A percentile compares a stretch with the other conserved stretches of the same genome.
phyloP scores from a whole-genome alignment of 2,329 filamentous ascomycete genomes.

The Diaporthe citriasiana region DNA sequence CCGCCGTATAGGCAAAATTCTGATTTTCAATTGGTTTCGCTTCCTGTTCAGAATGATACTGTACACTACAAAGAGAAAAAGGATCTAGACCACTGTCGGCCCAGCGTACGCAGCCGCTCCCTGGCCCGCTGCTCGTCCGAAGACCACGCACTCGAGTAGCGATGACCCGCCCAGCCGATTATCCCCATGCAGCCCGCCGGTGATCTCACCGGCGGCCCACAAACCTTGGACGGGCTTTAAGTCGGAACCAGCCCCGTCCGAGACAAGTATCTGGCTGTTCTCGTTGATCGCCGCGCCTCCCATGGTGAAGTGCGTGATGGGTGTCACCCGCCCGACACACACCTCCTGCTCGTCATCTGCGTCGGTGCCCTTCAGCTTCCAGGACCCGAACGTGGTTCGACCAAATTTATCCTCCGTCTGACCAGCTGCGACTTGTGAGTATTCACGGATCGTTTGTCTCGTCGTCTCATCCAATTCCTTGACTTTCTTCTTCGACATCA shows the following conservation, averaged over 20 bases:
- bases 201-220: conserved; percentile 75
- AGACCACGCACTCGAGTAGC: conserved; percentile 94
- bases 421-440: conserved; percentile 60
- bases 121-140: conserved; percentile 70
- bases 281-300: conserved; percentile 72
- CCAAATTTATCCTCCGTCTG: conserved; percentile 60
- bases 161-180: conserved; percentile 99
- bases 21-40: background rate
- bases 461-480: conserved; percentile 60
- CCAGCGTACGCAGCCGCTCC: conserved; percentile 54
- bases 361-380: conserved; percentile 62
- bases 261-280: conserved; percentile 63
- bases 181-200: conserved; percentile 82
- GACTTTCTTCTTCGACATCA: conserved; percentile 70
- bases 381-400: conserved; percentile 67
- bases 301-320: conserved; percentile 77
- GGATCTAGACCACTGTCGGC: background rate
- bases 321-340: conserved; percentile 72
- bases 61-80: background rate
- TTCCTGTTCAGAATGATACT: background rate
- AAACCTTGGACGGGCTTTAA: conserved; percentile 65
- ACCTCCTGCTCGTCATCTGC: conserved; percentile 65
- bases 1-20: background rate
- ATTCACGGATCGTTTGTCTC: conserved; percentile 62
- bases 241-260: conserved; percentile 50